Conservation (phyloP, 768 basidiomycete genomes). For the Baorangia bicolor region DNA sequence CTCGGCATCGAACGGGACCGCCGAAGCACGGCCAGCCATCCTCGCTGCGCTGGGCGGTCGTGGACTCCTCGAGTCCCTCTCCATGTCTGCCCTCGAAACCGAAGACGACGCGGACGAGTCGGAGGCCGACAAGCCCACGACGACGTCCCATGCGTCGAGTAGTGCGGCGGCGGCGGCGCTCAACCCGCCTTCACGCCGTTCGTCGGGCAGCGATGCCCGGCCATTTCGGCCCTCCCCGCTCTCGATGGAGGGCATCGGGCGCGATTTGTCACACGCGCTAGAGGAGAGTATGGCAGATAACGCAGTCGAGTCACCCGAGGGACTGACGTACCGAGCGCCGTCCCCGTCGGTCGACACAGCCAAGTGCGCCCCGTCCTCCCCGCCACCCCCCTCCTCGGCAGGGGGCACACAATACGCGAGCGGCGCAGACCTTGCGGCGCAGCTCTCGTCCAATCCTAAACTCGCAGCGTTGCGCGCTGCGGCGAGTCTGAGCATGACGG, state of each 20-base stretch:
- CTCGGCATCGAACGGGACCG: constrained; percentile 17
- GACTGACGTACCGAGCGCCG: background rate
- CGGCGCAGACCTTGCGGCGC: constrained; percentile 42
- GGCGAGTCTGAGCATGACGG: constrained; percentile 29
- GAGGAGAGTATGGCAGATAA: constrained; percentile 18
- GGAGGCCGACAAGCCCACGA: constrained; percentile 16
- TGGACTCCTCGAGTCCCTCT: constrained; percentile 40
- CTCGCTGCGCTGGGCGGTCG: constrained; percentile 30
- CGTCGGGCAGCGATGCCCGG: constrained; percentile 8
- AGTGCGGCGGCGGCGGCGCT: background rate
- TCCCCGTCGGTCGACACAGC: background rate
- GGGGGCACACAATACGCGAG: constrained; percentile 7
- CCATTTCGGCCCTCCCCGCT: constrained; percentile 15
- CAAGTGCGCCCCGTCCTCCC: constrained; percentile 7
- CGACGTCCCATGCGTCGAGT: background rate
- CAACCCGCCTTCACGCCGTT: constrained; percentile 7
- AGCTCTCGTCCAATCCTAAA: constrained; percentile 46
- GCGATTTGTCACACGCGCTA: constrained; percentile 31
- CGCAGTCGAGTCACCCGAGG: background rate
- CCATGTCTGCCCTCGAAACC: constrained; percentile 54
- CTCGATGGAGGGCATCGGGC: constrained; percentile 35
- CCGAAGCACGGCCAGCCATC: constrained; percentile 22
- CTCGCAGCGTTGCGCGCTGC: constrained; percentile 45
- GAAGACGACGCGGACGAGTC: constrained; percentile 40
- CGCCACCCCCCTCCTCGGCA: background rate